These are phyloP conservation scores for Gastrolobium villosum DNA, from an alignment of 306 rosid genomes.

Conservation along the genomic window DNA sequence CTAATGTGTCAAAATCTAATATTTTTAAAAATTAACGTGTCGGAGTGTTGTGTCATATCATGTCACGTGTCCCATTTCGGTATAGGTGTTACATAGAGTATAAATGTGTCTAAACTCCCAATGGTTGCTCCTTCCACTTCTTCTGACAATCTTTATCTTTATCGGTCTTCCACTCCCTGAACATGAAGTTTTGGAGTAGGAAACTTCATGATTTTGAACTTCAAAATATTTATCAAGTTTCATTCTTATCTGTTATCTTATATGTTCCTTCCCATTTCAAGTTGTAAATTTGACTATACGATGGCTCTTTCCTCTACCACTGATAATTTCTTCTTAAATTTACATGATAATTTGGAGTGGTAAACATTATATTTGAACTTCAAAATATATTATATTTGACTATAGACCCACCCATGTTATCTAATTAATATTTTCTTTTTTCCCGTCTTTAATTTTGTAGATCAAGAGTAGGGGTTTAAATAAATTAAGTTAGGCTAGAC, in stretches of 20 bases:
- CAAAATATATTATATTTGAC: constrained; percentile 18
- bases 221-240: constrained; percentile 31
- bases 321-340: constrained; percentile 24
- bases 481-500: no score
- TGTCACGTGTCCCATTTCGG: no score
- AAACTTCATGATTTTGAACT: constrained; percentile 15
- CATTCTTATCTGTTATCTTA: constrained; percentile 14
- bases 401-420: constrained; percentile 7
- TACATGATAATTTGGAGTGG: constrained; percentile 11
- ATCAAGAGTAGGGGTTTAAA: no score
- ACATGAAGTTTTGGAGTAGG: background rate
- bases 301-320: constrained; percentile 30
- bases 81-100: no score
- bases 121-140: constrained; percentile 26
- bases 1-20: no score
- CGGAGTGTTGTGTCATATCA: no score
- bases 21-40: no score
- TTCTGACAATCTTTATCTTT: constrained; percentile 21
- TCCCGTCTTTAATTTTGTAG: constrained; percentile 56
- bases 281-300: constrained; percentile 38
- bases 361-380: constrained; percentile 11
- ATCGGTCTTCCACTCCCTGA: constrained; percentile 13
- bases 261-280: constrained; percentile 25
- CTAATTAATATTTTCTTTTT: constrained; percentile 36
- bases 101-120: constrained; percentile 14